Conservation (phyloP, 345 rosid species). For the Raphanus sativus region DNA sequence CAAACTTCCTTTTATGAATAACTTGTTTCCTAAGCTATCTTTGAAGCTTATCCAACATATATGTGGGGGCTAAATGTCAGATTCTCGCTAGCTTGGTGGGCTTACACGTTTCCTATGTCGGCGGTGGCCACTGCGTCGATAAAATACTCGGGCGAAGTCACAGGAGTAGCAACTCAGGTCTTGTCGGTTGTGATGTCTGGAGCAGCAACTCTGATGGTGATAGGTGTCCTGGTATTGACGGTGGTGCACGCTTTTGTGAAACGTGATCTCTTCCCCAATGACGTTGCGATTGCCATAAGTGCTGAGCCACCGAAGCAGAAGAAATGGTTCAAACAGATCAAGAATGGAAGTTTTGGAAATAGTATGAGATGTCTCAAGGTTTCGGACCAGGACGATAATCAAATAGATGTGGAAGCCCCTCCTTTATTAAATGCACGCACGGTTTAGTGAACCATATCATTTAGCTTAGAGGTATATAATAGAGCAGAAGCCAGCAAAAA, state of each 20-base stretch:
- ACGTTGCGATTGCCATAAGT: slow-evolving; percentile 73
- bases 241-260: slow-evolving; percentile 53
- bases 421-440: slow-evolving; percentile 7
- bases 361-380: slow-evolving; percentile 54
- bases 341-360: slow-evolving; percentile 50
- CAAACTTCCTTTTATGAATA: no score
- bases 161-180: slow-evolving; percentile 43
- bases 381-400: slow-evolving; percentile 24
- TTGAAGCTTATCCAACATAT: neutral
- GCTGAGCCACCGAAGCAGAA: slow-evolving; percentile 50
- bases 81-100: slow-evolving; percentile 97
- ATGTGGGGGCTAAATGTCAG: slow-evolving; percentile 40
- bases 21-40: no score
- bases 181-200: slow-evolving; percentile 46
- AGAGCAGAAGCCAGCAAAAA: neutral
- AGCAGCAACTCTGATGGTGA: slow-evolving; percentile 51
- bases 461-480: neutral
- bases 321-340: slow-evolving; percentile 52
- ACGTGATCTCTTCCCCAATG: slow-evolving; percentile 60
- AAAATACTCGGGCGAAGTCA: slow-evolving; percentile 55
- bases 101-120: slow-evolving; percentile 84
- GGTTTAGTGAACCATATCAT: neutral
- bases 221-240: slow-evolving; percentile 53
- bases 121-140: slow-evolving; percentile 72
- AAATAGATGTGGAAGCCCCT: slow-evolving; percentile 49